Percentiles rank a stretch among this genome's conserved stretches.
Evolutionary conservation across 257 asterid species (phyloP).

Genomic region (Solanum megistacrolobum): DNA sequence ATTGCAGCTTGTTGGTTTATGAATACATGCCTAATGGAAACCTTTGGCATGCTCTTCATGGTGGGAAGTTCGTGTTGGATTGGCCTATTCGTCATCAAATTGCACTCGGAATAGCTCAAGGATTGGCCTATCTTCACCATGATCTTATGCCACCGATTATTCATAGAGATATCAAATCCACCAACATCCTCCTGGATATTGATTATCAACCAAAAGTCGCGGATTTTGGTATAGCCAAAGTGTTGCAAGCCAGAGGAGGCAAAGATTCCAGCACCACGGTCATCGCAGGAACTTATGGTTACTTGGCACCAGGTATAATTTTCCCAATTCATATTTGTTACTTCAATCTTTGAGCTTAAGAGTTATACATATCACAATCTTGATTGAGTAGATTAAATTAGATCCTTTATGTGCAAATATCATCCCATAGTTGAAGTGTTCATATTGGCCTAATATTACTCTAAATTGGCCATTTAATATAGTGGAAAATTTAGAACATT

Average conservation of each 20-base stretch:
- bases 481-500: neutral
- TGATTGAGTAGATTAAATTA: neutral
- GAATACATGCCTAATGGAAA: conserved; percentile 89
- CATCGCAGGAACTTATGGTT: conserved; percentile 92
- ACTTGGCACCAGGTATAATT: conserved; percentile 78
- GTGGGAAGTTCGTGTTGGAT: conserved; percentile 41
- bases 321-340: neutral
- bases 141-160: conserved; percentile 67
- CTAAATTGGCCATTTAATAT: neutral
- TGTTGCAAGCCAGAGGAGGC: conserved; percentile 67
- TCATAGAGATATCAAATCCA: conserved; percentile 83
- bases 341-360: neutral
- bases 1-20: conserved; percentile 63
- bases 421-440: neutral
- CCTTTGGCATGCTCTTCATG: conserved; percentile 78
- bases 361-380: neutral
- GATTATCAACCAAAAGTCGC: conserved; percentile 80
- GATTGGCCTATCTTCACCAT: conserved; percentile 85
- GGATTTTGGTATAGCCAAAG: conserved; percentile 89
- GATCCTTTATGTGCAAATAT: neutral
- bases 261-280: conserved; percentile 58
- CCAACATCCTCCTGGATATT: conserved; percentile 65
- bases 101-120: conserved; percentile 78
- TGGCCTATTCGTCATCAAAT: conserved; percentile 82
- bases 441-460: neutral